Conservation (phyloP, 1,284 basidiomycete species). For the Trametes hirsuta region DNA sequence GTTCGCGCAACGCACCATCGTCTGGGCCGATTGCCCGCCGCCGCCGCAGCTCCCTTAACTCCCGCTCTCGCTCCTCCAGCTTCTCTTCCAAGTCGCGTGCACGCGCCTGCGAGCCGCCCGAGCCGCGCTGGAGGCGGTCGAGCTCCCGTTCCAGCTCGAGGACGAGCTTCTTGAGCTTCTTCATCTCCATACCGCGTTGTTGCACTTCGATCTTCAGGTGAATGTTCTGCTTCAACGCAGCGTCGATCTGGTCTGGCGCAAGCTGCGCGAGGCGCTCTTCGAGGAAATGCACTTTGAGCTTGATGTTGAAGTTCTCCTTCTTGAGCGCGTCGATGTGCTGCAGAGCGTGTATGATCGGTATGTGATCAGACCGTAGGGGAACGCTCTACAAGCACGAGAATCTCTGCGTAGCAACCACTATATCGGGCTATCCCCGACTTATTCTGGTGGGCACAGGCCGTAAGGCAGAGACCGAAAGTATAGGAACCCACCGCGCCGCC, state of each 20-base stretch:
- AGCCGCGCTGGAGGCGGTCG: constrained; percentile 66
- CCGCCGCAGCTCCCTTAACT: constrained; percentile 65
- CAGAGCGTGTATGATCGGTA: constrained; percentile 14
- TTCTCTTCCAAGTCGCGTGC: constrained; percentile 73
- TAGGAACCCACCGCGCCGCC: no score
- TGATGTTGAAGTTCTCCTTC: constrained; percentile 92
- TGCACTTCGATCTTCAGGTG: constrained; percentile 93
- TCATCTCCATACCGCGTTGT: constrained; percentile 89
- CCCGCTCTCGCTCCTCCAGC: constrained; percentile 68
- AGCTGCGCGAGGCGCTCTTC: constrained; percentile 73
- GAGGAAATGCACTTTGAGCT: constrained; percentile 38
- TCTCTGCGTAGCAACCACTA: no score
- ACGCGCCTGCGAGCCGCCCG: constrained; percentile 47
- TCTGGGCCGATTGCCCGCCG: constrained; percentile 40
- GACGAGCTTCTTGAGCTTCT: constrained; percentile 89
- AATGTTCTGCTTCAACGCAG: constrained; percentile 91
- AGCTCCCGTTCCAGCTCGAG: constrained; percentile 83
- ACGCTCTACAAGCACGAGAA: constrained; percentile 31
- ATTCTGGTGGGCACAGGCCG: no score
- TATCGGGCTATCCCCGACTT: no score
- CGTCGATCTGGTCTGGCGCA: constrained; percentile 90
- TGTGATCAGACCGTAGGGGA: constrained; percentile 65
- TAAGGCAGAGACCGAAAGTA: no score
- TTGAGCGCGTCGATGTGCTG: constrained; percentile 93
- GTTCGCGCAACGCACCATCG: constrained; percentile 54